A percentile compares a stretch with the other conserved stretches of the same genome.
phyloP scores from a whole-genome alignment of 108 stramenopile genomes.

The Asterionellopsis glacialis region DNA sequence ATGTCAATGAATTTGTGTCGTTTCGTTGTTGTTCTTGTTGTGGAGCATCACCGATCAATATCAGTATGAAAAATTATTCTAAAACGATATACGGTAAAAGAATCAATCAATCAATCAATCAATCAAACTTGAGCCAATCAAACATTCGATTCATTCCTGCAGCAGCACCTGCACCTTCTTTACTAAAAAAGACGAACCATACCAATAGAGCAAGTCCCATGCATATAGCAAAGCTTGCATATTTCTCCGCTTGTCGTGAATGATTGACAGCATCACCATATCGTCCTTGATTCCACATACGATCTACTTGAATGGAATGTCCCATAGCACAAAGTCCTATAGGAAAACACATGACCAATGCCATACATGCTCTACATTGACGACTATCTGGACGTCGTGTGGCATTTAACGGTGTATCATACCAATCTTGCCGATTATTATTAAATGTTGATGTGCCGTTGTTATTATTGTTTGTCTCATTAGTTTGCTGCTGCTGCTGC shows the following conservation, averaged over 20 bases:
- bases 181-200: conserved; percentile 10
- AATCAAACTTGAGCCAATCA: conserved; percentile 8
- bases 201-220: conserved; percentile 14
- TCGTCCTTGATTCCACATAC: conserved; percentile 20
- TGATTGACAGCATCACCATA: conserved; percentile 27
- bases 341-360: conserved; percentile 20
- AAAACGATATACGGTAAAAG: too few species aligned
- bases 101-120: not conserved
- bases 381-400: conserved; percentile 25
- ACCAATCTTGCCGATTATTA: conserved; percentile 2
- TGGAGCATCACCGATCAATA: too few species aligned
- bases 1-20: too few species aligned
- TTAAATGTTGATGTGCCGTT: not conserved
- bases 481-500: not conserved
- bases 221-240: conserved; percentile 14
- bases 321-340: conserved; percentile 24
- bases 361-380: conserved; percentile 23
- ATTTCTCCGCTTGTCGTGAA: conserved; percentile 20
- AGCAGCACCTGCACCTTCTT: not conserved
- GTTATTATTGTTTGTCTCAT: not conserved
- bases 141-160: too few species aligned
- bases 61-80: too few species aligned
- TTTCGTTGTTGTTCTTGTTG: too few species aligned
- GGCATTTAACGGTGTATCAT: conserved; percentile 21
- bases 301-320: conserved; percentile 20